Evolutionary conservation across 306 rosid species (phyloP).

Genomic region (Arachis hypogaea): DNA sequence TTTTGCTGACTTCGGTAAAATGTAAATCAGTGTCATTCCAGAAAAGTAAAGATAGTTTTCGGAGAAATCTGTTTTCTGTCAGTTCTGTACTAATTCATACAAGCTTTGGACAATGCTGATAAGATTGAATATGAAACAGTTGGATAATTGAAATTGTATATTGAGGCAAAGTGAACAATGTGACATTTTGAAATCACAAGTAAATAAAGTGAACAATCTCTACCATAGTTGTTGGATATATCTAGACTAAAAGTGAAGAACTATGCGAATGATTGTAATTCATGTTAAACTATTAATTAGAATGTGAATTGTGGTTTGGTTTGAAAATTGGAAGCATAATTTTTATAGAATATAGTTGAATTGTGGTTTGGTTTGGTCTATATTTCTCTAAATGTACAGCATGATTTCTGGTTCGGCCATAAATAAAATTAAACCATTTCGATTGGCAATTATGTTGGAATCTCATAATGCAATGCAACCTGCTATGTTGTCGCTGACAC

Average conservation of each 20-base stretch:
- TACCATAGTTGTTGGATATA: constrained; percentile 18
- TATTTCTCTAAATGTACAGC: constrained; percentile 13
- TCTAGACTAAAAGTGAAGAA: constrained; percentile 17
- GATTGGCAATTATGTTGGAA: constrained; percentile 7
- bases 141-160: constrained; percentile 21
- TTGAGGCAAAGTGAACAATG: constrained; percentile 1
- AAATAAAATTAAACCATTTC: constrained; percentile 8
- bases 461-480: constrained; percentile 23
- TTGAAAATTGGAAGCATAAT: no score
- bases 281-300: constrained; percentile 16
- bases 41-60: background rate
- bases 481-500: constrained; percentile 39
- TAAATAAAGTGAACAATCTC: constrained; percentile 1
- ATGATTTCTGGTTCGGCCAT: constrained; percentile 2
- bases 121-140: background rate
- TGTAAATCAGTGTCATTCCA: constrained; percentile 12
- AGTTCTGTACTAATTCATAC: background rate
- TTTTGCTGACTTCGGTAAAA: constrained; percentile 9
- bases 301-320: background rate
- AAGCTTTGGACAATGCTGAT: background rate
- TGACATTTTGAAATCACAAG: constrained; percentile 12
- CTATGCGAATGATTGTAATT: constrained; percentile 15
- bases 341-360: no score
- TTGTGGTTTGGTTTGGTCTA: constrained; percentile 12
- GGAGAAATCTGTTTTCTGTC: background rate